Conservation (phyloP, 1,139 yeast genomes). For the Lodderomyces metapsilosis region DNA sequence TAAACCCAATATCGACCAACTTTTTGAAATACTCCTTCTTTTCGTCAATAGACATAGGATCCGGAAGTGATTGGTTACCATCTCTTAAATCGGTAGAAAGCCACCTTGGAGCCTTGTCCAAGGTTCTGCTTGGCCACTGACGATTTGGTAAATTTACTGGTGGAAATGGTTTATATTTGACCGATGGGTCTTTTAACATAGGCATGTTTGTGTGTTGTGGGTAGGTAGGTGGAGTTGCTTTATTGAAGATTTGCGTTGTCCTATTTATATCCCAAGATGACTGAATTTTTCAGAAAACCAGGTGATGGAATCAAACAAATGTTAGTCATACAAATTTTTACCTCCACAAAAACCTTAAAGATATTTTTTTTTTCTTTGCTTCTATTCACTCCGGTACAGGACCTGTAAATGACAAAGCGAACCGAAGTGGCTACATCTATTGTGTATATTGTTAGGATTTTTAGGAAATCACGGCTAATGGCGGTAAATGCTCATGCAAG, state of each 20-base stretch:
- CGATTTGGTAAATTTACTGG: conserved; percentile 71
- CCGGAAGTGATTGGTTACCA: conserved; percentile 96
- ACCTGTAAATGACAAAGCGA: background rate
- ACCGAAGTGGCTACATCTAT: background rate
- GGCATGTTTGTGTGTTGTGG: conserved; percentile 9
- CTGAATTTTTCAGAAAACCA: conserved; percentile 1
- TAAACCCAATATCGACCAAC: conserved; percentile 86
- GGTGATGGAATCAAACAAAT: background rate
- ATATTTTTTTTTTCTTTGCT: background rate
- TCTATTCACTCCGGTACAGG: conserved; percentile 1
- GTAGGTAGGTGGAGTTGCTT: too few relatives aligned
- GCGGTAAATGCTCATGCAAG: background rate
- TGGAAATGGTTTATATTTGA: conserved; percentile 70
- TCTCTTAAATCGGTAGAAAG: conserved; percentile 93
- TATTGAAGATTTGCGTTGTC: too few relatives aligned
- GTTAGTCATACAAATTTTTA: background rate
- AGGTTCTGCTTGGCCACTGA: conserved; percentile 79
- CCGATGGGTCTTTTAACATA: conserved; percentile 68
- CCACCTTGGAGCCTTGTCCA: conserved; percentile 91
- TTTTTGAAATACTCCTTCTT: conserved; percentile 86
- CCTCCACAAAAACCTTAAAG: background rate
- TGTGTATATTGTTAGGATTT: background rate
- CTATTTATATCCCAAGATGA: background rate
- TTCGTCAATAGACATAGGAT: conserved; percentile 91
- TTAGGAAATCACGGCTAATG: background rate